Percentiles rank a stretch among this genome's conserved stretches.
phyloP scores from a whole-genome alignment of 305 asterid genomes.

The Fraxinus velutina region DNA sequence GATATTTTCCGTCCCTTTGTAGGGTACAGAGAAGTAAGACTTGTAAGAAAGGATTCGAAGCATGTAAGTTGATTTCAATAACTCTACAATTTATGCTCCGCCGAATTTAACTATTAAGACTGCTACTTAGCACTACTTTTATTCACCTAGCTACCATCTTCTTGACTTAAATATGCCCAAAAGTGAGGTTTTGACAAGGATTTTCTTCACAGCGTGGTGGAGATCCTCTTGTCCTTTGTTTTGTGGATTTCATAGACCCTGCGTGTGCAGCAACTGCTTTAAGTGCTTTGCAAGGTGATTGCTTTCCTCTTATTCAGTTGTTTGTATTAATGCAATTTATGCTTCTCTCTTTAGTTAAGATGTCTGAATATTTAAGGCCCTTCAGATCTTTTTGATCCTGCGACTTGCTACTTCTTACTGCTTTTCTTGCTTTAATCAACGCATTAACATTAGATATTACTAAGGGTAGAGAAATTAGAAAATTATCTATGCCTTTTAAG shows the following conservation, averaged over 20 bases:
- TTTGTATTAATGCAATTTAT: not conserved
- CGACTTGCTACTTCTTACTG: not conserved
- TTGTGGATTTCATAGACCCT: slow-evolving; percentile 46
- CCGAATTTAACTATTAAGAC: not conserved
- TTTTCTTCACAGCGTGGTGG: slow-evolving; percentile 46
- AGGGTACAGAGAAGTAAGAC: slow-evolving; percentile 55
- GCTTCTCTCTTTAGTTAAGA: too few species aligned
- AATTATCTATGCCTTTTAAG: not conserved
- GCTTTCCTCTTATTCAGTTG: not conserved
- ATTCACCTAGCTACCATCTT: not conserved
- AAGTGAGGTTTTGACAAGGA: not conserved
- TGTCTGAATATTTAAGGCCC: not conserved
- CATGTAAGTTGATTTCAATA: slow-evolving; percentile 28
- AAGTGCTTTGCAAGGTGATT: slow-evolving; percentile 49
- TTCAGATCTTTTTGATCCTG: not conserved
- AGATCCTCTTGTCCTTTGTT: slow-evolving; percentile 48
- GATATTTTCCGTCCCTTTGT: slow-evolving; percentile 57
- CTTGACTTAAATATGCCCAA: not conserved
- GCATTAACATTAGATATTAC: not conserved
- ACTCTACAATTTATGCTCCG: not conserved
- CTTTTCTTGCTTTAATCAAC: not conserved
- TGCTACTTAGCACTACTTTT: not conserved
- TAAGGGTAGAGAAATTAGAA: not conserved
- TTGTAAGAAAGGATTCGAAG: slow-evolving; percentile 46
- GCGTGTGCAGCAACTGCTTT: slow-evolving; percentile 59